phyloP scores from a whole-genome alignment of 148 eudicot genomes.

The Diospyros lotus region DNA sequence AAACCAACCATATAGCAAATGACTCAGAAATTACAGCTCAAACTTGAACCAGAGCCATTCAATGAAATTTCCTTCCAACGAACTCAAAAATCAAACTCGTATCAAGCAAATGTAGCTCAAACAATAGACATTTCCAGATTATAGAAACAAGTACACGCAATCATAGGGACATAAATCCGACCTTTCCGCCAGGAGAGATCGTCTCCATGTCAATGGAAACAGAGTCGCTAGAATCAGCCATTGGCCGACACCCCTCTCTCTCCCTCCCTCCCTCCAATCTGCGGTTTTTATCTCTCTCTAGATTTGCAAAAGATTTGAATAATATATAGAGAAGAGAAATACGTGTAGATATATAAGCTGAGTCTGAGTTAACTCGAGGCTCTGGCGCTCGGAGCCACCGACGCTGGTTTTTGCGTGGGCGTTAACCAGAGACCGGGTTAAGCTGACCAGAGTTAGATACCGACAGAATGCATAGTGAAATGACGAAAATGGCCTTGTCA shows the following conservation, averaged over 20 bases:
- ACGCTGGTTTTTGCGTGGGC: constrained; percentile 27
- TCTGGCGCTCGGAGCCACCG: constrained; percentile 42
- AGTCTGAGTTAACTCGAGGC: constrained; percentile 10
- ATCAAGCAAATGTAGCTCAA: constrained; percentile 12
- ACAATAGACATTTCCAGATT: not conserved
- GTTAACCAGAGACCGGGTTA: constrained; percentile 26
- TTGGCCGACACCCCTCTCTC: constrained; percentile 15
- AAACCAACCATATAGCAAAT: not conserved
- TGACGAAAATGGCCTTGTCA: constrained; percentile 29
- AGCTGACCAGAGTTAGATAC: constrained; percentile 41
- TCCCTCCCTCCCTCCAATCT: constrained; percentile 9
- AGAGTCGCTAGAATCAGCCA: constrained; percentile 64
- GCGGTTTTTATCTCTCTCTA: constrained; percentile 18
- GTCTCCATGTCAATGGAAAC: constrained; percentile 62
- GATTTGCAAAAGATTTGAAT: not conserved
- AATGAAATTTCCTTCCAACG: too few species aligned
- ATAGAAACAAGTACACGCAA: not conserved
- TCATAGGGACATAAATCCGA: not conserved
- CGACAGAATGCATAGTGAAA: constrained; percentile 31
- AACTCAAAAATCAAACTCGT: constrained; percentile 1
- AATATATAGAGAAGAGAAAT: too few species aligned
- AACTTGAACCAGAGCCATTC: not conserved
- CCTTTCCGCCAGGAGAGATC: constrained; percentile 57
- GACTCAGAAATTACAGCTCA: not conserved
- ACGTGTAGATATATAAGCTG: not conserved